Base-by-base conservation (phyloP, 441 rosid species). In the Jatropha podagrica region DNA sequence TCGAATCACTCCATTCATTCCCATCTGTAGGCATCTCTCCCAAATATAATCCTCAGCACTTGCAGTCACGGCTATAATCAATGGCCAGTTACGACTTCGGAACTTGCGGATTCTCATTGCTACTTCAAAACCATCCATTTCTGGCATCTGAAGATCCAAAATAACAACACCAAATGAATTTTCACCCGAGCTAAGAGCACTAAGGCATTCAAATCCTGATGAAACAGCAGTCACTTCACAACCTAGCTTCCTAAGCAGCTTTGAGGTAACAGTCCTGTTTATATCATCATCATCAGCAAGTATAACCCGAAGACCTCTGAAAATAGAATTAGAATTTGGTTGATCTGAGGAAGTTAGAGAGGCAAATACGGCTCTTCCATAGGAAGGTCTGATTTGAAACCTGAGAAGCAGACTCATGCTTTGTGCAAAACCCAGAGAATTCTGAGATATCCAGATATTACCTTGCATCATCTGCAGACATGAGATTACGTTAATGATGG, bases 101-200 rank as follows among this genome's bases (percentile, higher is more conserved):
- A 81, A 86, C 76, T 88, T 94, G 73, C 92, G 81, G 4, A 96
- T 91, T 81, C 92, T 86, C 71, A 59, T 65, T 12, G 97, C 98
- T 32, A 96, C 97, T 80, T 96, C 97, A 60, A 83, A 92, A 10
- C 97, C 96, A 76, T 96, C 95, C 88, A 90, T 81, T 80, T 92
- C 96, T 0, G 90, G 87, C 94, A 91, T 81, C 32, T 91, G 96
- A 66, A 94, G 97, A 84, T 94, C 97, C 86, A 96, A 79, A 76
- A 96, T 76, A 58, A 92, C 86, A 0, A 92, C 78, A 62, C 87
- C 86, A 74, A 86, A 91, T n/a, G 89, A 68, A 0, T 85, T 81
- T 20, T 87, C 77, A 32, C 88, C 67, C 0, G 91, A 85, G 37
- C 85, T 86, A 59, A 91, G 64, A 18, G 89, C 88, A 41, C 80